phyloP scores from a whole-genome alignment of 352 stramenopile species.

The Globisporangium sylvaticum region DNA sequence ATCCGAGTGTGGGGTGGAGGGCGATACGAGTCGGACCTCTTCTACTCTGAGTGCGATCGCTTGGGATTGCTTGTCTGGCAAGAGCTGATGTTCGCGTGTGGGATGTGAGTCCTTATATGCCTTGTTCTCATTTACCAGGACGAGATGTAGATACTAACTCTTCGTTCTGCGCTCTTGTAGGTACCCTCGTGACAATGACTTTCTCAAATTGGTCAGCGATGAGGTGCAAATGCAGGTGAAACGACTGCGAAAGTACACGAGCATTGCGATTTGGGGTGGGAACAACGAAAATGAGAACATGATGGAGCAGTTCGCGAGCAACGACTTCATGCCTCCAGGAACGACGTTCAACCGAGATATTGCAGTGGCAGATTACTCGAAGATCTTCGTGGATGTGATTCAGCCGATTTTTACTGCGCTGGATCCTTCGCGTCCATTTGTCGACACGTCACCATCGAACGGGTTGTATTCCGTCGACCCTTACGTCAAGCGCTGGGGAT shows the following conservation, averaged over 20 bases:
- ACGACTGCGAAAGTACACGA: slow-evolving; percentile 72
- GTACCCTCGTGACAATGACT: slow-evolving; percentile 56
- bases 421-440: slow-evolving; percentile 60
- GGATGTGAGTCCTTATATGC: slow-evolving; percentile 46
- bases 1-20: slow-evolving; percentile 87
- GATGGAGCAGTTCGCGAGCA: slow-evolving; percentile 72
- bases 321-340: slow-evolving; percentile 45
- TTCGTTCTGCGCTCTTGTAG: slow-evolving; percentile 6
- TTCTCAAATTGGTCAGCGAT: slow-evolving; percentile 44
- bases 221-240: slow-evolving; percentile 68
- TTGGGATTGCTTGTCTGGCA: slow-evolving; percentile 88
- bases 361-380: slow-evolving; percentile 73
- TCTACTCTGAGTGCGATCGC: slow-evolving; percentile 79
- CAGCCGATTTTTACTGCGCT: slow-evolving; percentile 44
- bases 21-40: slow-evolving; percentile 78
- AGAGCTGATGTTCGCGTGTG: slow-evolving; percentile 90
- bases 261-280: slow-evolving; percentile 85
- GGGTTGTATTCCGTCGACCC: slow-evolving; percentile 66
- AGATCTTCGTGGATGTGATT: slow-evolving; percentile 78
- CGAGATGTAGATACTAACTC: background rate
- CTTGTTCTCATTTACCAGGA: background rate
- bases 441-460: slow-evolving; percentile 87
- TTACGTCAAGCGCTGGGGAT: slow-evolving; percentile 83
- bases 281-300: slow-evolving; percentile 92
- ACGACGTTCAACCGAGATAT: slow-evolving; percentile 70